A percentile compares a stretch with the other conserved stretches of the same genome.
Conservation (phyloP, 495 filamentous ascomycete species). For the Talaromyces nanjingensis region DNA sequence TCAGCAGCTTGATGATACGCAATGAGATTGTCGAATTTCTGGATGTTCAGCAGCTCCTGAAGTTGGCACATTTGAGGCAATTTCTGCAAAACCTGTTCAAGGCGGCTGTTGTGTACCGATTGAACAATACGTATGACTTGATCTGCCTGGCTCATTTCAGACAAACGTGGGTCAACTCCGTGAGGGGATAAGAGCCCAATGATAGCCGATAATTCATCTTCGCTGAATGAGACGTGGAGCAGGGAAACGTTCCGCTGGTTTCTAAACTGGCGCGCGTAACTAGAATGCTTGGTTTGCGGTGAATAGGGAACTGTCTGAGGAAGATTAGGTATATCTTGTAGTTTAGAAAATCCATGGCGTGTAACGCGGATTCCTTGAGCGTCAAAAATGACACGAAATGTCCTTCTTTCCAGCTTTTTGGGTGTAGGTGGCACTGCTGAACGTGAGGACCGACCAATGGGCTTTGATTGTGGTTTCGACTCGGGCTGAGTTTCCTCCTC, state of each 20-base stretch:
- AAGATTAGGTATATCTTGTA: conserved; percentile 10
- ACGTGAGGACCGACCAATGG: not conserved
- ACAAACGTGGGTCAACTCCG: not conserved
- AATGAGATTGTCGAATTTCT: conserved; percentile 1
- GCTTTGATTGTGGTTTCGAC: not conserved
- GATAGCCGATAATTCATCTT: conserved; percentile 13
- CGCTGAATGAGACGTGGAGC: conserved; percentile 16
- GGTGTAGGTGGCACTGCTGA: not conserved
- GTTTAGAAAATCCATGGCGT: conserved; percentile 6
- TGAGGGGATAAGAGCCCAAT: conserved; percentile 11
- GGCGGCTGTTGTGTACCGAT: not conserved
- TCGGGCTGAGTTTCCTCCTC: not conserved
- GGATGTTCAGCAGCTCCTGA: not conserved
- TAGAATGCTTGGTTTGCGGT: conserved; percentile 10
- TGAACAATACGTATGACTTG: conserved; percentile 12
- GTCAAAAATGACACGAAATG: conserved; percentile 1
- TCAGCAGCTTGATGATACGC: not conserved
- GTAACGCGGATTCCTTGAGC: conserved; percentile 11
- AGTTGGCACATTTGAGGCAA: conserved; percentile 12
- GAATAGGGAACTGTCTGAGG: conserved; percentile 9
- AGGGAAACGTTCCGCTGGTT: not conserved
- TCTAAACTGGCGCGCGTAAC: conserved; percentile 10
- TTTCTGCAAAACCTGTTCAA: conserved; percentile 4
- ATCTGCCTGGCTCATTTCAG: conserved; percentile 14
- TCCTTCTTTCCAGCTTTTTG: not conserved